Base-by-base conservation (phyloP, 2,329 filamentous ascomycete genomes). In the Aspergillus quadricinctus region DNA sequence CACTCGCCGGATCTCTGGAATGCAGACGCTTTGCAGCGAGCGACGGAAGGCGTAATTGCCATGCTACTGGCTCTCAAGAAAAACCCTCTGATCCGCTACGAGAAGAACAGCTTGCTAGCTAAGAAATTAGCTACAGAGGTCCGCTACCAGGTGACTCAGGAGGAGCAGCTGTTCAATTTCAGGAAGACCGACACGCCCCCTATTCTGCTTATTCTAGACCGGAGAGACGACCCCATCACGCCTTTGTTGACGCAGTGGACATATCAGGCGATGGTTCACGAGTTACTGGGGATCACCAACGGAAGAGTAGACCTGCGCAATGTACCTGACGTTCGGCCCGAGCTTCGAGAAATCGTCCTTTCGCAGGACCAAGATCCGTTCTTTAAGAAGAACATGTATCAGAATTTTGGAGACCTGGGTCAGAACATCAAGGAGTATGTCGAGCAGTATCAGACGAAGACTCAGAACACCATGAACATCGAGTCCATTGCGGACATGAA, bases 231-330 rank as follows among this genome's bases (percentile, higher is more conserved):
- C 67, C 93, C 94, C 0, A 89, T 97, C 51, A 99, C 94, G 3
- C 94, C 94, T 0, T 78, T 99, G 10, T 81, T 99, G 50, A 96
- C 92, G 2, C 94, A 99, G 72, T 99, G 94, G 94, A 99, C 94
- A 27, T 99, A 99, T 69, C 94, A 99, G 75, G 94, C 94, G n/a
- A 99, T 99, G 92, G 94, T 99, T 0, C 94, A 99, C 71, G 94
- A 99, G 69, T 78, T 97, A 1, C 80, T 99, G 11, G 94, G 94
- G 4, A 96, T 99, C 63, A 85, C 89, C 57, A 97, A 97, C 71
- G 94, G 94, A n/a, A 84, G 93, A 51, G 94, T 99, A 0, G 89
- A 96, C 69, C 80, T 99, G 35, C 88, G 88, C 60, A 84, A 90
- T 54, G 87, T 96, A 0, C 90, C 90, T 11, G 92, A 96, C 54